phyloP scores from a whole-genome alignment of 2,329 filamentous ascomycete species.

The Fusarium oligoseptatum region DNA sequence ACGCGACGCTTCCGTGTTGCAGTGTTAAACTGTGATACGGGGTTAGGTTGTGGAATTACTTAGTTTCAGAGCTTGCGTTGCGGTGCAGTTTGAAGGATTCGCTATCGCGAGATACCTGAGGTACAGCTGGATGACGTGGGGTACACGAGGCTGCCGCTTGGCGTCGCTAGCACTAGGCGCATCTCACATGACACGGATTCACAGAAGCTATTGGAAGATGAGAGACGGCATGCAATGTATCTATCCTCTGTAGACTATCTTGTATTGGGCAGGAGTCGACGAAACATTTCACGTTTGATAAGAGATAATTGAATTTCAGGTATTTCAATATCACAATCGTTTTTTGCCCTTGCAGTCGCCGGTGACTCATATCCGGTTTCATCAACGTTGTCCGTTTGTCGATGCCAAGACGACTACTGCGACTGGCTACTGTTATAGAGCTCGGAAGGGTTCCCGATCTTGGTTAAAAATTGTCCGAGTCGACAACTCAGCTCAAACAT shows the following conservation, averaged over 20 bases:
- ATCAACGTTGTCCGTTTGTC: background rate
- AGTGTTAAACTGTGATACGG: background rate
- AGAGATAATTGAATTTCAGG: background rate
- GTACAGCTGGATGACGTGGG: slow-evolving; percentile 22
- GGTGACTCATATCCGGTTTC: background rate
- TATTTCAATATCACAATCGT: background rate
- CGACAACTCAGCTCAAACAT: slow-evolving; percentile 6
- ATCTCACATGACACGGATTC: slow-evolving; percentile 41
- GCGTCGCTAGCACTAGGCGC: slow-evolving; percentile 13
- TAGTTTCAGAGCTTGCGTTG: background rate
- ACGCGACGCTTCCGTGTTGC: background rate
- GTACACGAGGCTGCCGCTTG: slow-evolving; percentile 23
- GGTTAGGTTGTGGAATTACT: background rate
- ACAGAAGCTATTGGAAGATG: slow-evolving; percentile 9
- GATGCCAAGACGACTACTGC: background rate
- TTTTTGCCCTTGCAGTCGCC: background rate
- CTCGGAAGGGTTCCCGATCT: slow-evolving; percentile 36
- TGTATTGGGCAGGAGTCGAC: background rate
- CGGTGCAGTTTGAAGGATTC: background rate
- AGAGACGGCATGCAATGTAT: background rate
- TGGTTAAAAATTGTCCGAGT: slow-evolving; percentile 9
- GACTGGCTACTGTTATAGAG: slow-evolving; percentile 14
- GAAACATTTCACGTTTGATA: background rate
- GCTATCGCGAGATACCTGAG: slow-evolving; percentile 20
- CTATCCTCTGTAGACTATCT: background rate